Base-by-base conservation (phyloP, 371 early-diverging fungal species). In the Mortierella sp. region DNA sequence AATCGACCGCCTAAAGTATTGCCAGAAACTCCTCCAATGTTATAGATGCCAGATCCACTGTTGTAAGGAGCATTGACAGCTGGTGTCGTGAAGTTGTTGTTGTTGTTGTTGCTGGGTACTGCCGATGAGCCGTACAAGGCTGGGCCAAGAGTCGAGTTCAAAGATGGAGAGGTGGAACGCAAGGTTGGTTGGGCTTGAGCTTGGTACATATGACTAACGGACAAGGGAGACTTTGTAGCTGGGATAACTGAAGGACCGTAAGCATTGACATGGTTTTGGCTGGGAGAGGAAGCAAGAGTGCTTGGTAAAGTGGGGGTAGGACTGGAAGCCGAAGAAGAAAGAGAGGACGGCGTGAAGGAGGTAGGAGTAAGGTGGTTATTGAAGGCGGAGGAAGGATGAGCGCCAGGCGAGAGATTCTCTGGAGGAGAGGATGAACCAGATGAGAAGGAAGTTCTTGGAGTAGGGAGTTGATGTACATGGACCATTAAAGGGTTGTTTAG, bases 361-460 rank as follows among this genome's bases (percentile, higher is more conserved):
- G 64, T 43, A 21, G 79, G 70, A 36, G 70, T 67, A 24, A 59
- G 19, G 16, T 28, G 47, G 43, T 15, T 11, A 10, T 43, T 43
- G 43, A 43, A 43, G 43, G 15, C 15, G 28, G 2, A 2, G 28
- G 53, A 33, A 41, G 64, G 67, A 32, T 69, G 73, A 19, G 67
- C 21, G 55, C 62, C 59, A 33, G 75, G 80, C 4, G 80, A 74
- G 11, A 74, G 68, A 65, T 80, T 74, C 53, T 80, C 80, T 65
- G 80, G 80, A 13, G 80, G 80, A 0, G 80, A 80, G 13, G 70
- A 43, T 16, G 75, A 71, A n/a, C 80, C 80, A 8, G 80, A 80
- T 11, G 80, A 80, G 80, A 80, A 80, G 36, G 80, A 80, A 6
- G 80, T 80, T 43, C 80, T 62, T 59, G 80, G 80, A 24, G 80